These are phyloP conservation scores for Penicillium lagena DNA, from an alignment of 495 filamentous ascomycete genomes.

Conservation along the genomic window DNA sequence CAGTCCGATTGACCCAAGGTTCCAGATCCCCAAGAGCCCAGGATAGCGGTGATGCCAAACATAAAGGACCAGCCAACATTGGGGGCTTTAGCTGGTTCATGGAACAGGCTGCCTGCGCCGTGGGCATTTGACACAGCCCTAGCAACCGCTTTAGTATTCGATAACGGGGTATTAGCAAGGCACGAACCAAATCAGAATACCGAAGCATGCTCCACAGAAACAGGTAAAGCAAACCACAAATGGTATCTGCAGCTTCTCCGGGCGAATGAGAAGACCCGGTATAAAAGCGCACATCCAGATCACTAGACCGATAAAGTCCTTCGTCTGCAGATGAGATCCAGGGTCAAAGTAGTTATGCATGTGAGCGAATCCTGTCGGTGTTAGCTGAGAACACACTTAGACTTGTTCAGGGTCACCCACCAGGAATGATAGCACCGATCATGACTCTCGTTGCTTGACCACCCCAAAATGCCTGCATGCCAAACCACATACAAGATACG, in stretches of 20 bases:
- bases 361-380: slow-evolving; percentile 1
- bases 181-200: slow-evolving; percentile 1
- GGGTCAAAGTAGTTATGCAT: slow-evolving; percentile 3
- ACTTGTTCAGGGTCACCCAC: background rate
- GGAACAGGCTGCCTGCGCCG: slow-evolving; percentile 2
- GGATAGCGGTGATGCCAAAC: slow-evolving; percentile 5
- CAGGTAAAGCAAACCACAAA: background rate
- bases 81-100: background rate
- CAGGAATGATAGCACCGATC: slow-evolving; percentile 2
- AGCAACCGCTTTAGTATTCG: background rate
- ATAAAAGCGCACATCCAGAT: slow-evolving; percentile 5
- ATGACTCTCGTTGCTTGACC: slow-evolving; percentile 2
- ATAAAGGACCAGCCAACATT: slow-evolving; percentile 4
- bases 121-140: slow-evolving; percentile 2
- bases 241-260: slow-evolving; percentile 2
- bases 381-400: too few species aligned
- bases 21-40: slow-evolving; percentile 5
- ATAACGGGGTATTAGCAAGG: too few species aligned
- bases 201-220: background rate
- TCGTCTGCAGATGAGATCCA: slow-evolving; percentile 3
- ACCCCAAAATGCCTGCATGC: slow-evolving; percentile 3
- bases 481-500: slow-evolving; percentile 4
- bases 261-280: slow-evolving; percentile 1
- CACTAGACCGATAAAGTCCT: slow-evolving; percentile 5
- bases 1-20: slow-evolving; percentile 5